Percentiles rank a stretch among this genome's conserved stretches.
phyloP scores from a whole-genome alignment of 345 rosid genomes.

The Euphorbia lathyris region DNA sequence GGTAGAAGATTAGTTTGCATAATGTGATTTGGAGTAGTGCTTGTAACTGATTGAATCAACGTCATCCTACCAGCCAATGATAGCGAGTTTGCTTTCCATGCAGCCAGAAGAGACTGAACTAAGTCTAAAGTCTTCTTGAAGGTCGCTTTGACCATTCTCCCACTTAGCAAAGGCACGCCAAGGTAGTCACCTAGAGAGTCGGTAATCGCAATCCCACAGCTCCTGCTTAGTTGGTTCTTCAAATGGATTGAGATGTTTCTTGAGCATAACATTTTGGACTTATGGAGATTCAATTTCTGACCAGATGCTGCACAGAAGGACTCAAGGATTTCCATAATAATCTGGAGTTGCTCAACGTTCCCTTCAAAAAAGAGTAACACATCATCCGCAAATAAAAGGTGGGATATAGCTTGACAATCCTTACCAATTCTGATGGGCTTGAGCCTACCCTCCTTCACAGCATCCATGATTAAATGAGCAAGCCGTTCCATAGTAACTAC shows the following conservation, averaged over 20 bases:
- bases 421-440: neutral
- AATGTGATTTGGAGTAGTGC: neutral
- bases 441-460: neutral
- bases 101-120: neutral
- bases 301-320: no score
- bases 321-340: no score
- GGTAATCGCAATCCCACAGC: no score
- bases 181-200: neutral
- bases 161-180: neutral
- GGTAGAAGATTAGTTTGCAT: neutral
- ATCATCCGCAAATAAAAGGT: neutral
- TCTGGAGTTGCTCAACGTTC: no score
- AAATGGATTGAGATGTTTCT: no score
- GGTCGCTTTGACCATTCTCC: no score
- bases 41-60: neutral
- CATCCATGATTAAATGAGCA: neutral
- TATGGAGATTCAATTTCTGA: no score
- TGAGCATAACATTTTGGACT: no score
- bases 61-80: no score
- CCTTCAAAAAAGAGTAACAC: no score
- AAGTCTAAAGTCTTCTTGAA: neutral
- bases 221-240: no score
- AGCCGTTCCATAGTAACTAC: conserved; percentile 1
- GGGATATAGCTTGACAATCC: neutral
- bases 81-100: neutral